Conservation (phyloP, 2,329 filamentous ascomycete genomes). For the Fusarium circinatum region DNA sequence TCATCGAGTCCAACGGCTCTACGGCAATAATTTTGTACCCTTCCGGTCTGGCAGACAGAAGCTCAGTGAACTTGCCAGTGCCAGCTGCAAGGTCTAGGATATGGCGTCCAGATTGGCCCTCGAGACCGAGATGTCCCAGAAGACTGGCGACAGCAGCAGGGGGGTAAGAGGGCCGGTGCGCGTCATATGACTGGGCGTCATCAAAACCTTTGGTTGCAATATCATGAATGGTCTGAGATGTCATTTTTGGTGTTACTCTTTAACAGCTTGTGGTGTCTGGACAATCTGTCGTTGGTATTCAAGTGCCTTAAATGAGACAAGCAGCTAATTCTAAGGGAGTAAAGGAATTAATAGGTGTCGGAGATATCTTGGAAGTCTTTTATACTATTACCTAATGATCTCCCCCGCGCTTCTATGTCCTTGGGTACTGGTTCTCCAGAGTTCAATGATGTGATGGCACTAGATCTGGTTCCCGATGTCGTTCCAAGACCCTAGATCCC, state of each 20-base stretch:
- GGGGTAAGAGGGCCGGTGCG: slow-evolving; percentile 74
- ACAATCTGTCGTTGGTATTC: neutral
- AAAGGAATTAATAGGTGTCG: neutral
- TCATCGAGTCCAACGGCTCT: slow-evolving; percentile 74
- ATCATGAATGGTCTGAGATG: slow-evolving; percentile 59
- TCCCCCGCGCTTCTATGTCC: slow-evolving; percentile 26
- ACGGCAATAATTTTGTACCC: slow-evolving; percentile 69
- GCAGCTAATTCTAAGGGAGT: neutral
- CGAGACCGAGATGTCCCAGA: slow-evolving; percentile 64
- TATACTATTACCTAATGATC: slow-evolving; percentile 23
- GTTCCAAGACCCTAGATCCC: slow-evolving; percentile 6
- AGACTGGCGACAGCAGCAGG: slow-evolving; percentile 66
- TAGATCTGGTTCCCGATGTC: slow-evolving; percentile 22
- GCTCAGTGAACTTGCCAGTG: slow-evolving; percentile 76
- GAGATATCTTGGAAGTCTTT: slow-evolving; percentile 14
- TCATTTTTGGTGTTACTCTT: slow-evolving; percentile 22
- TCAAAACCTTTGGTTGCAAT: slow-evolving; percentile 68
- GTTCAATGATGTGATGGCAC: slow-evolving; percentile 26
- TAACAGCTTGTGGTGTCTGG: slow-evolving; percentile 5
- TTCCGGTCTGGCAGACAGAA: slow-evolving; percentile 68
- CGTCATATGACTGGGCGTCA: slow-evolving; percentile 72
- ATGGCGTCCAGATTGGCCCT: slow-evolving; percentile 56
- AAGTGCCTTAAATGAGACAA: neutral
- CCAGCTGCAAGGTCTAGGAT: slow-evolving; percentile 74
- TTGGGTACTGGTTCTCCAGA: neutral